Evolutionary conservation across 345 rosid genomes (phyloP).

Genomic region (Eucalyptus marginata): DNA sequence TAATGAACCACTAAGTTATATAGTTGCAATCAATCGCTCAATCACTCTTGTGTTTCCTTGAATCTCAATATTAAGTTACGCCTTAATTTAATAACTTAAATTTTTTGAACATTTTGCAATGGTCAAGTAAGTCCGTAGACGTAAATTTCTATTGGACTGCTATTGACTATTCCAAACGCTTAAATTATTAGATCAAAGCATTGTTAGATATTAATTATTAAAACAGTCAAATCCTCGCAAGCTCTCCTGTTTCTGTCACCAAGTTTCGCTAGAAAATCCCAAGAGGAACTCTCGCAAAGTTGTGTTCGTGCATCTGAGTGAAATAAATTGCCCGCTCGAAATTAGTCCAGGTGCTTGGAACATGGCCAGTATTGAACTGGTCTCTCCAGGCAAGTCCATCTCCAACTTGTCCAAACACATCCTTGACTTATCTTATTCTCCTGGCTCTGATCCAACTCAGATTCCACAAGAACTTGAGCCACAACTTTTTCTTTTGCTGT

Average conservation of each 20-base stretch:
- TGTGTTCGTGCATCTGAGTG: neutral
- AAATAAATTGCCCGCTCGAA: neutral
- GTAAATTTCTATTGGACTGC: accelerated
- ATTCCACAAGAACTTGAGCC: neutral
- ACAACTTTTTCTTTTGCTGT: neutral
- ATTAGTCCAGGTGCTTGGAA: neutral
- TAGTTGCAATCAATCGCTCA: neutral
- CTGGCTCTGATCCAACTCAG: neutral
- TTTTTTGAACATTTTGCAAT: accelerated
- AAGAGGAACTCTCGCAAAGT: neutral
- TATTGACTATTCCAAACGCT: accelerated
- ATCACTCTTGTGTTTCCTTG: neutral
- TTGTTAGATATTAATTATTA: neutral
- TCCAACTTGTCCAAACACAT: neutral
- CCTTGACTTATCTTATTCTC: neutral
- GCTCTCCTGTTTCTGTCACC: neutral
- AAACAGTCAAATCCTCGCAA: neutral
- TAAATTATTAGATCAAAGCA: neutral
- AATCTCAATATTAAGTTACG: neutral
- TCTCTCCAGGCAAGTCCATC: neutral
- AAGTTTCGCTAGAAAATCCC: neutral
- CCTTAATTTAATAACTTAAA: neutral
- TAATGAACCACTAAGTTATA: neutral
- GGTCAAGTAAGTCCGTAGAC: accelerated
- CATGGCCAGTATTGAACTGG: neutral